phyloP scores from a whole-genome alignment of 1,139 yeast genomes.

The Candida albicans region DNA sequence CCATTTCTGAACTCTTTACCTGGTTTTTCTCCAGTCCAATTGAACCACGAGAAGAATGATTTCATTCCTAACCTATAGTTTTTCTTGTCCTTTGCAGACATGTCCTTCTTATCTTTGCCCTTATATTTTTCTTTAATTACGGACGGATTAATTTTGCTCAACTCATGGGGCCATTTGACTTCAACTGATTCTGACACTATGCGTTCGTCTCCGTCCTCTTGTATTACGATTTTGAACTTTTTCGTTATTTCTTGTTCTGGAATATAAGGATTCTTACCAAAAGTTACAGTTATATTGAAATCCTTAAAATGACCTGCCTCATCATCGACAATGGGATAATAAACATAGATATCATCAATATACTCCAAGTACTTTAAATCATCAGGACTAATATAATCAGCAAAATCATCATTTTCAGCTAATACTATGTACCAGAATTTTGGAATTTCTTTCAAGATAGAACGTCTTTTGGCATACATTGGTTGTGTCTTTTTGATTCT shows the following conservation, averaged over 20 bases:
- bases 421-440: slow-evolving; percentile 76
- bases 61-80: slow-evolving; percentile 68
- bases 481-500: slow-evolving; percentile 52
- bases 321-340: slow-evolving; percentile 42
- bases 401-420: slow-evolving; percentile 75
- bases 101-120: slow-evolving; percentile 34
- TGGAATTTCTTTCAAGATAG: slow-evolving; percentile 49
- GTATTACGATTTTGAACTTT: slow-evolving; percentile 43
- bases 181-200: slow-evolving; percentile 51
- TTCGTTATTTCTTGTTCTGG: slow-evolving; percentile 56
- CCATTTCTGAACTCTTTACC: slow-evolving; percentile 75
- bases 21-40: slow-evolving; percentile 72
- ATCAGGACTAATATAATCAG: slow-evolving; percentile 64
- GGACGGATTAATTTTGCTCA: slow-evolving; percentile 53
- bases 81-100: slow-evolving; percentile 53
- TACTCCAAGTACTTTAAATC: slow-evolving; percentile 68
- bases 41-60: slow-evolving; percentile 71
- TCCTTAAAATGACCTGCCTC: slow-evolving; percentile 40
- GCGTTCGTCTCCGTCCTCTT: slow-evolving; percentile 53
- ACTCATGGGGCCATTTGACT: slow-evolving; percentile 60
- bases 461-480: slow-evolving; percentile 51
- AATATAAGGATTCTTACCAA: slow-evolving; percentile 38
- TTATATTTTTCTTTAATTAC: slow-evolving; percentile 36
- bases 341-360: slow-evolving; percentile 56
- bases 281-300: slow-evolving; percentile 57